Evolutionary conservation across 805 yeast species (phyloP), one percentile per base, ranked within the genome.

Genomic region (Torulaspora franciscae): DNA sequence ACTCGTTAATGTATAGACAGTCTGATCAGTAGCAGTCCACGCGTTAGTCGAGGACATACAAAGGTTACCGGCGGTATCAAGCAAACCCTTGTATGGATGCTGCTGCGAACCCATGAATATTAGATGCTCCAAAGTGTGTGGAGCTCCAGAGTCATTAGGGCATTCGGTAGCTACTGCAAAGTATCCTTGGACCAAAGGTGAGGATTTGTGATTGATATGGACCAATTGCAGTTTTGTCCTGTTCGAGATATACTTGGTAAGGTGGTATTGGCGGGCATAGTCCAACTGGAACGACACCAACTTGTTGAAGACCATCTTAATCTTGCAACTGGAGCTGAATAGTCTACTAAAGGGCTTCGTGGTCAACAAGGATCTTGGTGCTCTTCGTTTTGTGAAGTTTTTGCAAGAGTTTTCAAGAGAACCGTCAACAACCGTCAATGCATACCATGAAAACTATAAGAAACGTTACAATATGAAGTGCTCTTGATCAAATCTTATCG

Each of bases 121-220:
- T 64, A 93, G 71, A 67, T 93, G 99, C 67, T 93, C 99, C 42
- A 93, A 67, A 1, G 99, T 93, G 59, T 93, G 99, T 1, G 99
- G 99, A 51, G 86, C 79, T 6, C 99, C 99, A 19, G 89, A 78
- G 62, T 90, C 93, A 59, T 88, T 81, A 17, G 74, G 70, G 41
- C 87, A 86, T 63, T 93, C 98, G 1, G 98, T 89, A 13, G 95
- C 96, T 3, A 93, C 95, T 1, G 96, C 95, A 65, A 93, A 88
- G 60, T 84, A 85, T n/a, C 98, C 99, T 58, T 83, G 81, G 2
- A 93, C 89, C 26, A 88, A 74, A 2, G 98, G 97, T 2, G 95
- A 81, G 23, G 88, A 82, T 58, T 84, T 85, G 45, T 65, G 66
- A 58, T 81, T 75, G 30, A 93, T 72, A 50, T 86, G 76, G 9